Base-by-base conservation (phyloP, 1,284 basidiomycete genomes). In the Trametes versicolor region DNA sequence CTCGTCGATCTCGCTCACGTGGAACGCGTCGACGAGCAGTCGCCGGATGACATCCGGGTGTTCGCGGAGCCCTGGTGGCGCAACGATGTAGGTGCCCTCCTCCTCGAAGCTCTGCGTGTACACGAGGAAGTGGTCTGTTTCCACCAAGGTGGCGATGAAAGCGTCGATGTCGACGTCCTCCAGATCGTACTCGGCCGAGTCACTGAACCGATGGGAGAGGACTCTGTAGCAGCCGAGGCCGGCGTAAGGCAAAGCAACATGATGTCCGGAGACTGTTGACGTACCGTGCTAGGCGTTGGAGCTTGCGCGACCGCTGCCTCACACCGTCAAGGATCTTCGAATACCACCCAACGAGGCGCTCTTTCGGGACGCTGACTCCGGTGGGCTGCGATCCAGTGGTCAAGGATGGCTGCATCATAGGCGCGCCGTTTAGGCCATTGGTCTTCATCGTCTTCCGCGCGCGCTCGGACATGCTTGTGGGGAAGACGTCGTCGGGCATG, bases 261-360 rank as follows among this genome's bases (percentile, higher is more conserved):
- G 10, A 4, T 49, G 15, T 19, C 17, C 6, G 39, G 25, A 36
- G 27, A n/a, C n/a, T 12, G 9, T 55, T 15, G 43, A 17, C 82
- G 67, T 75, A 96, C 95, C 94, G 87, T 53, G 93, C 92, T 77
- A 98, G 97, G 3, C 97, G 93, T 71, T 97, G 94, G 36, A 99
- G 83, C 78, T 99, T 99, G 51, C 98, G 88, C 75, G 97, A 97
- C 54, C 98, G 88, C 69, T 98, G 84, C 61, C 95, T 89, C 58
- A 98, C 96, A 58, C 94, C 95, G 71, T 99, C 97, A 45, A 99
- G 85, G 58, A 99, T 93, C 76, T 97, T 98, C 63, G 87, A 86
- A 74, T 97, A 98, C 96, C 97, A 98, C 60, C 83, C 85, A 59
- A 93, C 86, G 74, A 93, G 90, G 74, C 98, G 93, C 65, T 93